Conservation (phyloP, 2,329 filamentous ascomycete species). For the Pseudocercospora eumusae region DNA sequence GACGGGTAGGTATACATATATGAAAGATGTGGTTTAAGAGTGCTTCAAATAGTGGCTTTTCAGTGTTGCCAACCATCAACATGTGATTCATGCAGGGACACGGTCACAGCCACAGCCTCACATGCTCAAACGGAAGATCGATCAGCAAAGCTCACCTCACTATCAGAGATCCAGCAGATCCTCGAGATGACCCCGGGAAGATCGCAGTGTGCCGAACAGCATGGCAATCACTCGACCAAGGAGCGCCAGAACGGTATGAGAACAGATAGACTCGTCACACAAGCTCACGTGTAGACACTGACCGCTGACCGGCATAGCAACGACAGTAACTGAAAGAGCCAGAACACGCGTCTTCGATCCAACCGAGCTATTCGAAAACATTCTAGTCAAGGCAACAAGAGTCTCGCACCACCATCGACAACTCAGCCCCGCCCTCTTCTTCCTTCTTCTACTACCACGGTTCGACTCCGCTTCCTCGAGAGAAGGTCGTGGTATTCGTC, state of each 20-base stretch:
- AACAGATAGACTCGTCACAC: background rate
- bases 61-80: background rate
- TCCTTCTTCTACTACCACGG: background rate
- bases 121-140: background rate
- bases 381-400: conserved; percentile 13
- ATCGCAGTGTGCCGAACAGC: background rate
- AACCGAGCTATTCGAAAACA: conserved; percentile 13
- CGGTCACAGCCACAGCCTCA: background rate
- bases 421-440: conserved; percentile 19
- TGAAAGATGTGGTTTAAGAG: background rate
- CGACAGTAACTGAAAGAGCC: background rate
- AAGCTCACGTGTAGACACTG: background rate
- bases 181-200: background rate
- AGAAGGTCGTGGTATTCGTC: background rate
- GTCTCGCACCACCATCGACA: conserved; percentile 12
- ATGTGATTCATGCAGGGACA: background rate
- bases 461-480: background rate
- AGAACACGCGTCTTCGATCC: conserved; percentile 12
- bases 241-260: background rate
- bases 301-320: background rate
- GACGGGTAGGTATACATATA: background rate
- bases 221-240: background rate
- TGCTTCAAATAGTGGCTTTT: background rate
- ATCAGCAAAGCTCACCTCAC: background rate
- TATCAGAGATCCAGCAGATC: background rate